Base-by-base conservation (phyloP, 306 rosid genomes). In the Purshia tridentata region DNA sequence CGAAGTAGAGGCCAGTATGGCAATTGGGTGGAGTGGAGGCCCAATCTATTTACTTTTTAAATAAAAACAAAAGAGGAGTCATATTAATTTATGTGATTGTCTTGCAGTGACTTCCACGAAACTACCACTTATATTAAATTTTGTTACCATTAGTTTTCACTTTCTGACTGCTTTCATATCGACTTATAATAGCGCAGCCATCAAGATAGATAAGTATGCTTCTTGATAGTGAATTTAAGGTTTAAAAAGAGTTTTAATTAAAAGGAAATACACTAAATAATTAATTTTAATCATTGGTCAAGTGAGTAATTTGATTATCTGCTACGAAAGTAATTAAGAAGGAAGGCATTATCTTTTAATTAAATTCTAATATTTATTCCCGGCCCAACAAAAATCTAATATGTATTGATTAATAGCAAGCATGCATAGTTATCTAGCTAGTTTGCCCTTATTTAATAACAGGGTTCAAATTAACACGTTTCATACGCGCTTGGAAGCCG, bases 51-150 rank as follows among this genome's bases (percentile, higher is more conserved):
- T 1, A 22, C 11, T 56, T 56, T 1, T 12, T 29, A 6, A 23
- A 46, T 29, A 46, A 14, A 60, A 77, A 71, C 23, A 72, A 64
- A 78, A 46, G 19, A 72, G 14, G n/a, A 47, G 73, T 46, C 67
- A 60, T 18, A 2, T n/a, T n/a, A n/a, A n/a, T n/a, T 2, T 8
- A 14, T 0, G 16, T 29, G 4, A 45, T 48, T 29, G 72, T 41
- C 9, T 67, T 67, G 72, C 57, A 6, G 57, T 67, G 42, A 47
- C 58, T 48, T 67, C 20, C 57, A 23, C 72, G 45, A 67, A 29
- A 46, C 16, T 35, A 23, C 15, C 0, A 45, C 18, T 65, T 0
- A 22, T 18, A 46, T 20, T 22, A 19, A 39, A 20, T 15, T 62
- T 47, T 54, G 23, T 37, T 15, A 60, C 6, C 46, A 4, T 12